Base-by-base conservation (phyloP, 208 protist species). In the Novymonas esmeraldas region DNA sequence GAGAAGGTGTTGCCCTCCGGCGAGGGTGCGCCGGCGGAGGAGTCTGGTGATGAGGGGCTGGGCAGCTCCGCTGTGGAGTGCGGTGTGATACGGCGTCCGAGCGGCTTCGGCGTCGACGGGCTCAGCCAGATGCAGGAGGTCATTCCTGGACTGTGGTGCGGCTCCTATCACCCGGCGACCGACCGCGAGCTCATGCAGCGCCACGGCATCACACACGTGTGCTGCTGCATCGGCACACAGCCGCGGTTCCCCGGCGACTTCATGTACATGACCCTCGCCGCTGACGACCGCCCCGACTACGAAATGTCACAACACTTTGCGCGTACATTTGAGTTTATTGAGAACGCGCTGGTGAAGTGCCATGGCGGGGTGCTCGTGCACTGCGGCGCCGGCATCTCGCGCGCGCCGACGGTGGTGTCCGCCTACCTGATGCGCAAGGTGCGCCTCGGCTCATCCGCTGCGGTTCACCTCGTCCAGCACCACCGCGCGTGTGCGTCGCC, bases 381-480 rank as follows among this genome's bases (percentile, higher is more conserved):
- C 63, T 96, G 90, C 56, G 90, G 87, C 0, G 87, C 85, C 3
- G 90, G 87, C 44, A 96, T 96, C 57, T 94, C 87, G 1, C 82
- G 90, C 31, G 87, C 85, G 6, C 85, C 90, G 24, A 90, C 84
- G 26, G 73, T 93, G 69, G 78, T 85, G 1, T 77, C 81, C 0
- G 81, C 90, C 14, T 94, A 94, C 76, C 59, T 95, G 13, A 90
- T 95, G 16, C 74, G 78, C 18, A 91, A 90, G 69, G 57, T 94
- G 36, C 58, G 78, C 16, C 28, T 95, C n/a, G 56, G 65, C 22
- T 73, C 87, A 9, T 60, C 39, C 2, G 70, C 64, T 48, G 87
- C 87, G 4, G 70, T 95, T 45, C 42, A 52, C 20, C 31, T 95
- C 14, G 74, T 95, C 31, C 80, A 85, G 38, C 33, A 50, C 14